phyloP scores from a whole-genome alignment of 805 yeast species.

The Wickerhamiella slavikovae region DNA sequence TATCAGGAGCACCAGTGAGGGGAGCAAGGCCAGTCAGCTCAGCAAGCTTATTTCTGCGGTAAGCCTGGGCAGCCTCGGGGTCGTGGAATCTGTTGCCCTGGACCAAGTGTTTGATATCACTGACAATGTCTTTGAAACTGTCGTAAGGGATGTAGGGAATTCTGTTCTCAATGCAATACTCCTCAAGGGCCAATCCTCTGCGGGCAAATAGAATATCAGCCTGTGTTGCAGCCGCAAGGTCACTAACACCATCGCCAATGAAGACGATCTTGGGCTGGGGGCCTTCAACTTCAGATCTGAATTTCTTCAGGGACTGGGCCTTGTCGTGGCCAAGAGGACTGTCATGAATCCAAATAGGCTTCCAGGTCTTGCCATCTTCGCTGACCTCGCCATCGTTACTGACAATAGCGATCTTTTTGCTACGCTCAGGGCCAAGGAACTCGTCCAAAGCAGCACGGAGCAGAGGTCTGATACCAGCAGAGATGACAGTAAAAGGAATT shows the following conservation, averaged over 20 bases:
- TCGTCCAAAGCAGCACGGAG: constrained; percentile 22
- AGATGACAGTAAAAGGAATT: constrained; percentile 23
- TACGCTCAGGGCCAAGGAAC: constrained; percentile 20
- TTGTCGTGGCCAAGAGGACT: constrained; percentile 25
- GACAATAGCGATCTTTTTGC: constrained; percentile 20
- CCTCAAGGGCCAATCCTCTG: constrained; percentile 21
- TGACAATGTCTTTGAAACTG: constrained; percentile 21
- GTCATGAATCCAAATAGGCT: constrained; percentile 24
- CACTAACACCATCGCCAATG: constrained; percentile 38
- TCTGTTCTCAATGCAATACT: constrained; percentile 21
- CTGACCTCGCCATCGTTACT: constrained; percentile 22
- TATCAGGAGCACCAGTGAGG: constrained; percentile 5
- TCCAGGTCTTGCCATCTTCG: constrained; percentile 21
- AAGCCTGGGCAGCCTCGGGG: constrained; percentile 9
- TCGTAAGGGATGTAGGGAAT: constrained; percentile 24
- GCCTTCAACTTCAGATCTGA: constrained; percentile 11
- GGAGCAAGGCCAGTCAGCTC: constrained; percentile 12
- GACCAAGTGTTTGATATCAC: constrained; percentile 16
- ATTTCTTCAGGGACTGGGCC: constrained; percentile 22
- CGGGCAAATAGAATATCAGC: constrained; percentile 26
- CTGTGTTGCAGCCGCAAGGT: constrained; percentile 24
- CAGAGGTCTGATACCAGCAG: constrained; percentile 25
- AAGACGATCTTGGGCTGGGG: constrained; percentile 28
- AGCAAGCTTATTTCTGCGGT: constrained; percentile 7
- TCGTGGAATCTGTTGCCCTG: constrained; percentile 14